Base-by-base conservation (phyloP, 2,329 filamentous ascomycete genomes). In the Orbilia brochopaga region DNA sequence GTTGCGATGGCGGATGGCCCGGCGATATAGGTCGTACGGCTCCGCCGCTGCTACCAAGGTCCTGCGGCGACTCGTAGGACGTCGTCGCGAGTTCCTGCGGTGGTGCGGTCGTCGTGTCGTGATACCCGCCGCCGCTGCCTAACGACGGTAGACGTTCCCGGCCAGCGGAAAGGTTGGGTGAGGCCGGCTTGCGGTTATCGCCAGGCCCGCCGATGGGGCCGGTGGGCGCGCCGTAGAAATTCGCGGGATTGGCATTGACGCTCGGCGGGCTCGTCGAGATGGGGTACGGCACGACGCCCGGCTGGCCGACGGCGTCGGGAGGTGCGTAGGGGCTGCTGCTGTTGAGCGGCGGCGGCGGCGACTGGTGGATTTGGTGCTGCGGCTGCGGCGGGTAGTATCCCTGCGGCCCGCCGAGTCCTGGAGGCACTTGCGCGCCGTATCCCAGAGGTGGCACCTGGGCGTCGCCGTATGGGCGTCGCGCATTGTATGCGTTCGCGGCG, bases 81-180 rank as follows among this genome's bases (percentile, higher is more conserved):
- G 89, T 90, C 0, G 90, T 91, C 24, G 89, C 88, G 52, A 93
- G 82, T 80, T 93, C 90, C 79, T 92, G 90, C 0, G 90, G 87
- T 74, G 86, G 75, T 15, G 73, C 21, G 46, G 62, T 35, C 51
- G 46, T 37, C 60, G 64, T 17, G 30, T 62, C 73, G 66, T 58
- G 74, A 65, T 63, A 72, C 42, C 65, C 74, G 74, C 54, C 48
- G 52, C 37, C 37, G 37, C n/a, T 15, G n/a, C 55, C 44, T 65
- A 63, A 56, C 46, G 65, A 72, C 15, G 56, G 56, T 15, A 62
- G 27, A 54, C 69, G 35, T 44, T 72, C 48, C 66, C 69, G 51
- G n/a, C 54, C 53, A 13, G 42, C 17, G n/a, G 51, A 44, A 11
- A 50, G 42, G 11, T 42, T 40, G 4, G 63, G 60, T 37, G 73